Conservation (phyloP, 2,329 filamentous ascomycete genomes). For the Ilyonectria mors-panacis region DNA sequence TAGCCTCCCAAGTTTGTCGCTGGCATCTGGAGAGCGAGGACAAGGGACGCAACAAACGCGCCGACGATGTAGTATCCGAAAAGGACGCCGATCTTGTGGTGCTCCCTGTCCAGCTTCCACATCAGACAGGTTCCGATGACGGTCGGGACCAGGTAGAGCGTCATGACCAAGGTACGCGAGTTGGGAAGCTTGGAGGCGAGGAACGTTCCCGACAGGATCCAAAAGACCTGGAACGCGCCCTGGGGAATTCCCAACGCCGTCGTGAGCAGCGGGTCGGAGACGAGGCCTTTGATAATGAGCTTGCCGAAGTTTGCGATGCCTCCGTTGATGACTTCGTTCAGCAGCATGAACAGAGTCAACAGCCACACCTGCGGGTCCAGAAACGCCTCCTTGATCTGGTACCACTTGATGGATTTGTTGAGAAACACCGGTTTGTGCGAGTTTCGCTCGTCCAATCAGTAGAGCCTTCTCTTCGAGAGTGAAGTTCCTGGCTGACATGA, state of each 20-base stretch:
- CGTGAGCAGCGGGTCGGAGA: conserved; percentile 51
- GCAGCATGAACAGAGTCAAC: conserved; percentile 66
- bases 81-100: conserved; percentile 60
- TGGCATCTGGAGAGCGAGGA: conserved; percentile 68
- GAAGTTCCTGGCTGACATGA: conserved; percentile 50
- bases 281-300: conserved; percentile 64
- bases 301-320: conserved; percentile 70
- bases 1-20: conserved; percentile 64
- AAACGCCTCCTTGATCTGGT: conserved; percentile 63
- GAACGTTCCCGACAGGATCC: conserved; percentile 65
- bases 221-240: conserved; percentile 66
- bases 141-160: conserved; percentile 64
- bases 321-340: conserved; percentile 67
- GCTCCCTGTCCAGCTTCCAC: conserved; percentile 60
- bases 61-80: conserved; percentile 67
- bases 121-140: conserved; percentile 62
- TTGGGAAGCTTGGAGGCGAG: conserved; percentile 65
- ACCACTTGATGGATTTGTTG: conserved; percentile 61
- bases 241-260: conserved; percentile 67
- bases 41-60: conserved; percentile 65
- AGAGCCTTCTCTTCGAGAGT: conserved; percentile 49
- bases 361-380: conserved; percentile 66
- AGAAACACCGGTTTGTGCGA: conserved; percentile 61
- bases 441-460: conserved; percentile 73
- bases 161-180: conserved; percentile 65